phyloP scores from a whole-genome alignment of 2,329 filamentous ascomycete genomes.

The Kalaharituber pfeilii region DNA sequence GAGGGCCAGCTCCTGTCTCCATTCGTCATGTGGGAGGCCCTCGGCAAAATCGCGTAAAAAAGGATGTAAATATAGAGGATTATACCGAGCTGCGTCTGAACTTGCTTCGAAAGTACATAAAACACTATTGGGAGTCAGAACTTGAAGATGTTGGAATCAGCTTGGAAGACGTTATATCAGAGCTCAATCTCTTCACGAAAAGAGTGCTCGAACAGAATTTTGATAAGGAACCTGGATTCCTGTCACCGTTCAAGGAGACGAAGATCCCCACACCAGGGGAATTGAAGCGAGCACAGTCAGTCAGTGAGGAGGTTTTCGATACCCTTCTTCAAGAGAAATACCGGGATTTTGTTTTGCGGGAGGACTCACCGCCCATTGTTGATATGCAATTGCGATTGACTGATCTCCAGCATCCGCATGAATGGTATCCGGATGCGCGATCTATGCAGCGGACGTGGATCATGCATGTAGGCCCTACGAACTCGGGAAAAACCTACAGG shows the following conservation, averaged over 20 bases:
- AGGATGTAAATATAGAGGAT: not conserved
- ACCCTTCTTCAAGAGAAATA: not conserved
- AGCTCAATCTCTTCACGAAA: not conserved
- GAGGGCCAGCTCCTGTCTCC: too few species aligned
- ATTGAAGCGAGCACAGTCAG: not conserved
- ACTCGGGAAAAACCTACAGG: conserved; percentile 95
- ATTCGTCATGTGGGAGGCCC: too few species aligned
- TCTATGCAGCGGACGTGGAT: conserved; percentile 67
- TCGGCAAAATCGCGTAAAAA: not conserved
- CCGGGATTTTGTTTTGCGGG: not conserved
- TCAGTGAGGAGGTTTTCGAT: not conserved
- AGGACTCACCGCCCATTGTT: not conserved
- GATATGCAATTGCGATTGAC: not conserved
- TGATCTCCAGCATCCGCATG: conserved; percentile 39
- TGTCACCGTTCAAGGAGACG: not conserved
- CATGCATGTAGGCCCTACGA: conserved; percentile 88
- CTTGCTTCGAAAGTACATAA: not conserved
- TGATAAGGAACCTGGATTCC: not conserved
- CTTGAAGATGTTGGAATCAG: not conserved
- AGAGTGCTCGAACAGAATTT: not conserved
- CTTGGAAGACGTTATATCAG: not conserved
- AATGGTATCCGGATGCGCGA: conserved; percentile 82
- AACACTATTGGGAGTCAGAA: not conserved
- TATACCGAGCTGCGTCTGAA: not conserved
- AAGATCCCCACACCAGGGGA: not conserved